Conservation (phyloP, 768 basidiomycete genomes). For the Mycena sanguinolenta region DNA sequence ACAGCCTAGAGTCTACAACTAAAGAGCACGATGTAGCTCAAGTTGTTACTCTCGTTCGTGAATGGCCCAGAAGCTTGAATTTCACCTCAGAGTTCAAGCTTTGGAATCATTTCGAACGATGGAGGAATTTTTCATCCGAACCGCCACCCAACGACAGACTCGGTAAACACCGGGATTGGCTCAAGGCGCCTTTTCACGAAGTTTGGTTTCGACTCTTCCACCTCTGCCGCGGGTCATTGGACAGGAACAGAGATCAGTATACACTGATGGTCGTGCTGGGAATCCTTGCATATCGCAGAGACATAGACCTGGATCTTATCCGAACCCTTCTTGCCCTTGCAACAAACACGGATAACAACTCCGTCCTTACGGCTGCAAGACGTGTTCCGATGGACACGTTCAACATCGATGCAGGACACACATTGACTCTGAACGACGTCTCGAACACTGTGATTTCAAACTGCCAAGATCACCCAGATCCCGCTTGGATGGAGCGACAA, state of each 20-base stretch:
- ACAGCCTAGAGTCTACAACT: background rate
- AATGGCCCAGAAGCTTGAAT: constrained; percentile 28
- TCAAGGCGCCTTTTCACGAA: background rate
- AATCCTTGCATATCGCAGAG: constrained; percentile 14
- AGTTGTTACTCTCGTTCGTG: constrained; percentile 13
- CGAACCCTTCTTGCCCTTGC: constrained; percentile 23
- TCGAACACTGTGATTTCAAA: background rate
- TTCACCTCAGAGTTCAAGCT: constrained; percentile 11
- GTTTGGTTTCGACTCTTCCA: constrained; percentile 21
- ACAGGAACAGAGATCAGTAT: constrained; percentile 11
- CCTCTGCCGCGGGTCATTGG: background rate
- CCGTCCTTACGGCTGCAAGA: background rate
- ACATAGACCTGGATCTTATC: constrained; percentile 7
- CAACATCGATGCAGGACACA: constrained; percentile 4
- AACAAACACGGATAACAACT: background rate
- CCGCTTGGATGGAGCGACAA: background rate
- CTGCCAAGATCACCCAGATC: background rate
- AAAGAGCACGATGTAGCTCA: constrained; percentile 5
- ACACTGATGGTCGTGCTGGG: constrained; percentile 10
- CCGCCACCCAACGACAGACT: background rate
- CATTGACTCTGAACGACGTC: background rate
- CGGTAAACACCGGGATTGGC: constrained; percentile 5
- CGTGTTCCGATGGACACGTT: constrained; percentile 8
- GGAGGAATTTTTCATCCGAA: background rate
- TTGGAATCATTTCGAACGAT: constrained; percentile 12